Conservation (phyloP, 148 eudicot genomes). For the Pouteria glomerata region DNA sequence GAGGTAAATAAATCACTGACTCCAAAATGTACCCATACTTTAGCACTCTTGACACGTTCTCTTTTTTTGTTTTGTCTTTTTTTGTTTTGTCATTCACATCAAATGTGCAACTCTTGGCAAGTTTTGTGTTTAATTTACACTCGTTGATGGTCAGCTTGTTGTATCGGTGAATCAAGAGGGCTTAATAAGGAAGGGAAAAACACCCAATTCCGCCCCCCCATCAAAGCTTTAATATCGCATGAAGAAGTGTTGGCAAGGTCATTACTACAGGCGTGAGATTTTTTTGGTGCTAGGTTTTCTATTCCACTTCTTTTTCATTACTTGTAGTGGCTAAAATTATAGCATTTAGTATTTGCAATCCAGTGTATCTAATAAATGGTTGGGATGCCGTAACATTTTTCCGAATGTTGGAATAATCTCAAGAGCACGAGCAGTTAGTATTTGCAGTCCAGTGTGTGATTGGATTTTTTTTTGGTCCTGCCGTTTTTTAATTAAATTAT, state of each 20-base stretch:
- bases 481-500: too few relatives aligned
- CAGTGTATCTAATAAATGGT: too few relatives aligned
- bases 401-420: background rate
- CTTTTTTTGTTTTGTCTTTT: background rate
- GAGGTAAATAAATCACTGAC: slow-evolving; percentile 44
- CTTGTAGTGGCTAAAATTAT: too few relatives aligned
- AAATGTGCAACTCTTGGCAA: background rate
- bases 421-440: too few relatives aligned
- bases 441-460: too few relatives aligned
- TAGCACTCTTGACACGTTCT: background rate
- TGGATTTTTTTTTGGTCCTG: too few relatives aligned
- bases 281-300: background rate
- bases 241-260: too few relatives aligned
- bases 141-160: slow-evolving; percentile 63
- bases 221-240: slow-evolving; percentile 40
- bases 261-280: too few relatives aligned
- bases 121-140: slow-evolving; percentile 9
- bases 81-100: too few relatives aligned
- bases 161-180: slow-evolving; percentile 85
- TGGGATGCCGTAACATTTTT: background rate
- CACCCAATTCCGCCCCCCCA: slow-evolving; percentile 25
- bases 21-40: background rate
- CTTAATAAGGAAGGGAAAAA: slow-evolving; percentile 44
- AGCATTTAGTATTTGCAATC: background rate
- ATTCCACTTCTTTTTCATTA: background rate